Percentiles rank a stretch among this genome's conserved stretches.
phyloP scores from a whole-genome alignment of 176 grass and related monocot genomes.

The Alloteropsis semialata region DNA sequence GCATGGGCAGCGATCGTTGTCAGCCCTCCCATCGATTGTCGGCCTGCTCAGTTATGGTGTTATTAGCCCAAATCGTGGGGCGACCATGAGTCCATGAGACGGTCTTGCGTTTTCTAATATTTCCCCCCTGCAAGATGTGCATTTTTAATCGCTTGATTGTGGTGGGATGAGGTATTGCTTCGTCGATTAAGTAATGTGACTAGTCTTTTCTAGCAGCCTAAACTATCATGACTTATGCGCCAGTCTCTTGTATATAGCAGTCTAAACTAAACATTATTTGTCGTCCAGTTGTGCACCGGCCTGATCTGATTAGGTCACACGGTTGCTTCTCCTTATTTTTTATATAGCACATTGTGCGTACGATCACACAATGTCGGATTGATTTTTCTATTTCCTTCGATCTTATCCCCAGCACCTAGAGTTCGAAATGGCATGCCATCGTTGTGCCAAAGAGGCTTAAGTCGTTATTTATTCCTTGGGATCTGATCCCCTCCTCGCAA shows the following conservation, averaged over 20 bases:
- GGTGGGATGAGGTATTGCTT: neutral
- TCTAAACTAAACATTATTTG: neutral
- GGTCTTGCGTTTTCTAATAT: neutral
- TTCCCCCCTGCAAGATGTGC: too few species aligned
- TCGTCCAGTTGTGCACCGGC: neutral
- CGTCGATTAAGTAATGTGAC: neutral
- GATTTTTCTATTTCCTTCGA: neutral
- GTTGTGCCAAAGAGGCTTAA: neutral
- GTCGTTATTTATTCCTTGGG: neutral
- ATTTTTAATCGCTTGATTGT: neutral
- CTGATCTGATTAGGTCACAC: neutral
- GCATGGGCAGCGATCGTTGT: neutral
- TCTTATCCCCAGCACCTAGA: neutral
- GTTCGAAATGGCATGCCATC: neutral
- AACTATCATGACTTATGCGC: neutral
- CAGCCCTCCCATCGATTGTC: neutral
- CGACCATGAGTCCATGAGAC: too few species aligned
- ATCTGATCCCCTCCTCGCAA: neutral
- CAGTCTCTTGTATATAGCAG: neutral
- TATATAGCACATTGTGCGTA: neutral
- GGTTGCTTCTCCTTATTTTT: neutral
- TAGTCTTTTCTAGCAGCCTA: neutral
- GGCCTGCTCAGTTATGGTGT: neutral
- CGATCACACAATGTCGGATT: neutral
- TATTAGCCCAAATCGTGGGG: neutral